Base-by-base conservation (phyloP, 805 yeast genomes). In the Candida fluviatilis region DNA sequence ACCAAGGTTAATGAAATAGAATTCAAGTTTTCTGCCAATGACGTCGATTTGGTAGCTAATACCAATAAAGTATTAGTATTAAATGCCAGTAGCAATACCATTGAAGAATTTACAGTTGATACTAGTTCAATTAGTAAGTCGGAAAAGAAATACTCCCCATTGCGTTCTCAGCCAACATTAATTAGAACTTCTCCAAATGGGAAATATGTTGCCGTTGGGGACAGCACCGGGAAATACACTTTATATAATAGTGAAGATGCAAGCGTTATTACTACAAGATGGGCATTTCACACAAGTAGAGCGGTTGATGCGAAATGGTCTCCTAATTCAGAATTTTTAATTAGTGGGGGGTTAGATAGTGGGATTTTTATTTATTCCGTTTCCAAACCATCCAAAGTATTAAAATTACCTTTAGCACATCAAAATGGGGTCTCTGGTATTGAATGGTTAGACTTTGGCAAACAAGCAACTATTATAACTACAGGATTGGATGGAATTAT, bases 241-340 rank as follows among this genome's bases (percentile, higher is more conserved):
- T 69, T 90, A 26, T 88, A 78, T 60, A 72, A 78, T 46, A 57
- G 79, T 5, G 58, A 57, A 2, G 80, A 78, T 28, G 75, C 67
- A 36, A 48, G 73, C 2, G 64, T 86, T 5, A 73, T 80, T 26
- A 88, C 98, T 2, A 78, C 95, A 0, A 77, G 97, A 56, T 93
- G 99, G 99, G 82, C 95, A 0, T 91, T 87, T 79, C 97, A 93
- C 58, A 85, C 90, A 2, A 82, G 95, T 40, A 80, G 76, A 39
- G 83, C 93, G 45, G 79, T 78, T 41, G 75, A 81, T 21, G 84
- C 93, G 34, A 60, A 78, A 17, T 93, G 98, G 99, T 75, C 81
- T 32, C 66, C 66, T 7, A 89, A 84, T 49, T 82, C 85, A 40
- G 78, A 82, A 48, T 80, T 75, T 48, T 73, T 85, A 31, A 85